Conservation (phyloP, 2,329 filamentous ascomycete genomes). For the Fusarium continuum region DNA sequence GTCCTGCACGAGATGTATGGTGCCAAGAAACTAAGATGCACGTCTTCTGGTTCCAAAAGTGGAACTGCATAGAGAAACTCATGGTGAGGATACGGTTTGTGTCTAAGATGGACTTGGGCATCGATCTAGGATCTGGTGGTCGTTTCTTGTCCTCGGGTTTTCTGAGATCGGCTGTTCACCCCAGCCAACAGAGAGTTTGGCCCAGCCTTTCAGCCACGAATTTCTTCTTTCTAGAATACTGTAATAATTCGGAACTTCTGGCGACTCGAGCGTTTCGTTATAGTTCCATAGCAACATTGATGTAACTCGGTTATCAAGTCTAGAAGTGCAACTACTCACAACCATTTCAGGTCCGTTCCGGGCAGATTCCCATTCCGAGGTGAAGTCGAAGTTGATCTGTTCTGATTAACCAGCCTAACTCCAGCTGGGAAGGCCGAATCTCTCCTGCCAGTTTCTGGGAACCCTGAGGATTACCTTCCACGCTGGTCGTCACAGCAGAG, state of each 20-base stretch:
- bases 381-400: not conserved
- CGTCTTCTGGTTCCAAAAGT: not conserved
- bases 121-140: not conserved
- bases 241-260: not conserved
- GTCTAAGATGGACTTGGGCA: not conserved
- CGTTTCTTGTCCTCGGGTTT: not conserved
- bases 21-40: not conserved
- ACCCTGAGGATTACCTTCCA: not conserved
- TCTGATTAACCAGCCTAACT: not conserved
- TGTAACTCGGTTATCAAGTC: not conserved
- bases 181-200: not conserved
- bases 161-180: not conserved
- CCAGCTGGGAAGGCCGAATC: not conserved
- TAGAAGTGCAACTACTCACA: not conserved
- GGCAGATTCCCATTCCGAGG: not conserved
- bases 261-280: not conserved
- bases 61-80: not conserved
- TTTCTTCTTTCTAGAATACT: not conserved
- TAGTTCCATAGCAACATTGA: not conserved
- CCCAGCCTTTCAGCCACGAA: not conserved
- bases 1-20: not conserved
- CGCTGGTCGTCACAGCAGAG: not conserved
- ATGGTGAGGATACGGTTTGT: not conserved
- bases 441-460: not conserved
- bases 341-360: not conserved